Base-by-base conservation (phyloP, 1,284 basidiomycete species). In the Ceratobasidium sp. region DNA sequence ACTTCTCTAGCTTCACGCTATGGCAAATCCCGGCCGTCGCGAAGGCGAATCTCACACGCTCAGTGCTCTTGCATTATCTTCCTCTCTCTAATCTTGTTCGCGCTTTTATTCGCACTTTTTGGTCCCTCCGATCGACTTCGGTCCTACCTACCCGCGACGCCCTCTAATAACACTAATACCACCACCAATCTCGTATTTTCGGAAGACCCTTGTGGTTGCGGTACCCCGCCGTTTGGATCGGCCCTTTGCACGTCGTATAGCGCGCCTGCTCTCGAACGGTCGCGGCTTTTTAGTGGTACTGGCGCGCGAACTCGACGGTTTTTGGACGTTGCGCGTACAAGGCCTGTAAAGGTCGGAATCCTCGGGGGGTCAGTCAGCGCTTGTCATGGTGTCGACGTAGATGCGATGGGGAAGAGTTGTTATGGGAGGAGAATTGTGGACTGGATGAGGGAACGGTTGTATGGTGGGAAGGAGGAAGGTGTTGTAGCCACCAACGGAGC, bases 291-390 rank as follows among this genome's bases (percentile, higher is more conserved):
- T 56, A 70, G 66, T 26, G 75, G 78, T 18, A 79, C 78, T 18
- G 71, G 71, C 44, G 75, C 73, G 51, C 73, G 78, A 53, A 67
- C 77, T 13, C 68, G 77, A 23, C 60, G 51, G 26, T 76, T 79
- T 55, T 67, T 79, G 28, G 61, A 70, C 18, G 61, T 61, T 15
- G 68, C 75, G 60, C 44, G 40, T 23, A 39, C 46, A 46, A 39
- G 78, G 33, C 68, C 68, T 26, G 63, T 79, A 33, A 77, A 77
- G 28, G 76, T 79, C 53, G 78, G 78, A 2, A 77, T 79, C 66
- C 76, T 79, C 51, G 78, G 78, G 20, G 78, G 78, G n/a, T 77
- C 75, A 33, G 78, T 79, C 39, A 77, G 75, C 61, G 78, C 78
- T 51, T 79, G 78, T 39, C 78, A 79, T 68, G 78, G 78, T 3